phyloP scores from a whole-genome alignment of 2,329 filamentous ascomycete species.

The Alternaria atra region DNA sequence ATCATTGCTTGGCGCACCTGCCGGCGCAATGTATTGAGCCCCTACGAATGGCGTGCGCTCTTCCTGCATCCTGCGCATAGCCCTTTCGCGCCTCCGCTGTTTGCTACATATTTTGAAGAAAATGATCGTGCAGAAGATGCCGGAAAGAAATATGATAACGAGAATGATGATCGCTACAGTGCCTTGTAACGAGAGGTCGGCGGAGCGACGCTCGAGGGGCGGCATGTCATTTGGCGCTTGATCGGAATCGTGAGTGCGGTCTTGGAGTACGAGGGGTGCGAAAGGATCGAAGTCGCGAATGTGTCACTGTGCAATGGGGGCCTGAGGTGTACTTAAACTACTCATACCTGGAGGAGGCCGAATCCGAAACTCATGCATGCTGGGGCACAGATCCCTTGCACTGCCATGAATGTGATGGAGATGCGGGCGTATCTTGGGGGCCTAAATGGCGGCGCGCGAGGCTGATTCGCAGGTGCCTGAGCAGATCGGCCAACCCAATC shows the following conservation, averaged over 20 bases:
- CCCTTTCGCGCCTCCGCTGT: constrained; percentile 16
- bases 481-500: background rate
- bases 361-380: background rate
- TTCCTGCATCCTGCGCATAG: constrained; percentile 17
- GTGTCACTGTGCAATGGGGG: background rate
- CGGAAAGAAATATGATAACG: background rate
- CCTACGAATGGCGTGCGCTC: constrained; percentile 10
- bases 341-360: background rate
- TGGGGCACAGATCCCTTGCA: background rate
- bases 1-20: background rate
- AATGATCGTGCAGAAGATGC: constrained; percentile 12
- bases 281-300: background rate
- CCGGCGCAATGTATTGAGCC: constrained; percentile 4
- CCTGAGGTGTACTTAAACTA: constrained; percentile 2
- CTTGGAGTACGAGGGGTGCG: background rate
- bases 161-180: constrained; percentile 9
- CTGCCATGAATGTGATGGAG: constrained; percentile 4
- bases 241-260: background rate
- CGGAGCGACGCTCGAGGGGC: constrained; percentile 15
- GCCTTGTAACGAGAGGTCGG: constrained; percentile 1
- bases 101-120: constrained; percentile 18
- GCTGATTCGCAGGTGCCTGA: background rate
- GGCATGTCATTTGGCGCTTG: constrained; percentile 12
- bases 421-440: constrained; percentile 11
- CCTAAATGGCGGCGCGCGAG: constrained; percentile 5